phyloP scores from a whole-genome alignment of 148 eudicot species.

The Polygonum aviculare region DNA sequence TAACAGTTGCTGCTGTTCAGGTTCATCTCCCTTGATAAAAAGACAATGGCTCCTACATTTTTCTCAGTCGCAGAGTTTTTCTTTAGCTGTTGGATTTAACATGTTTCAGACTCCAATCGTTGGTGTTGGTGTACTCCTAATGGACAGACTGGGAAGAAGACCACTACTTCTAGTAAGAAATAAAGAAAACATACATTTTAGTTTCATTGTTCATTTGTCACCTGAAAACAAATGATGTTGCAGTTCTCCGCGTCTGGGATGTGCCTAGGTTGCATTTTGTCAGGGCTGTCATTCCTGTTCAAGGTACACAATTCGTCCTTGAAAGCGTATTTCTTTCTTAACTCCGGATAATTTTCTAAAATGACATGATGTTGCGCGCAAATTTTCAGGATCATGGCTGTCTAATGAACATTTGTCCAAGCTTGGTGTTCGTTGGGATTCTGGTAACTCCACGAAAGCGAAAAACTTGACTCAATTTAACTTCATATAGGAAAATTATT shows the following conservation, averaged over 20 bases:
- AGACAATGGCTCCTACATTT: neutral
- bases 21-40: constrained; percentile 16
- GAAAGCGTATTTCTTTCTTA: neutral
- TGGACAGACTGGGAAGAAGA: constrained; percentile 45
- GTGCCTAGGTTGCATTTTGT: constrained; percentile 13
- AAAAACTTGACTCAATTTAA: neutral
- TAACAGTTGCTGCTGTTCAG: constrained; percentile 50
- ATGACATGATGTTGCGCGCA: neutral
- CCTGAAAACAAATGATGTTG: neutral
- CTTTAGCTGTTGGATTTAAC: neutral
- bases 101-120: constrained; percentile 30
- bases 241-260: constrained; percentile 14
- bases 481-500: neutral
- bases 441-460: constrained; percentile 6
- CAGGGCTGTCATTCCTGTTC: constrained; percentile 15
- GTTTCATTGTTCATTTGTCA: neutral
- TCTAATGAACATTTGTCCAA: constrained; percentile 18
- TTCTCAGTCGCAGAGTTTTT: neutral
- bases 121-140: constrained; percentile 27
- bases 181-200: neutral
- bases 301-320: constrained; percentile 2
- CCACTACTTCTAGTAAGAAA: constrained; percentile 37
- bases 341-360: neutral
- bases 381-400: constrained; percentile 21
- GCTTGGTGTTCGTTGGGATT: constrained; percentile 21